Evolutionary conservation across 148 eudicot species (phyloP).

Genomic region (Salicornia ramosissima): DNA sequence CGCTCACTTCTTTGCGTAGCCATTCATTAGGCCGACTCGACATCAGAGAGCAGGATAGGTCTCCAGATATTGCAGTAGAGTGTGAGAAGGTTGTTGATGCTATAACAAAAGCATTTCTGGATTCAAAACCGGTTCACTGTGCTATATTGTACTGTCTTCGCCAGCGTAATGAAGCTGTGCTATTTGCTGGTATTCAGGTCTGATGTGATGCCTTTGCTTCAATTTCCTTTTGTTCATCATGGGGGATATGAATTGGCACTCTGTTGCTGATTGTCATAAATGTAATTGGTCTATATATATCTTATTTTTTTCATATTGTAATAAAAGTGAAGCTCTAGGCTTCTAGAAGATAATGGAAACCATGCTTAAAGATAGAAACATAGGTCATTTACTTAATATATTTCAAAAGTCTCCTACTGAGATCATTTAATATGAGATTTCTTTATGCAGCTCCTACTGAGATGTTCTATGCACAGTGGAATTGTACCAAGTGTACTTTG

Average conservation of each 20-base stretch:
- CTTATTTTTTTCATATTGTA: neutral
- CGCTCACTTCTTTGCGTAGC: conserved; percentile 53
- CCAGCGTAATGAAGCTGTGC: conserved; percentile 61
- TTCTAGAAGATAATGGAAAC: neutral
- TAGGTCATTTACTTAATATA: neutral
- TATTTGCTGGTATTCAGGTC: conserved; percentile 73
- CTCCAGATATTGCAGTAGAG: conserved; percentile 41
- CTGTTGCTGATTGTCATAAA: conserved; percentile 8
- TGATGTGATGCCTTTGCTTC: neutral
- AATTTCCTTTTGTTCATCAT: neutral
- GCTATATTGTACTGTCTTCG: conserved; percentile 83
- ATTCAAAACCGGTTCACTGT: conserved; percentile 65
- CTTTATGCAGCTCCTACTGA: conserved; percentile 59
- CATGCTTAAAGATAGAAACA: neutral
- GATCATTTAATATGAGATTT: conserved; percentile 11
- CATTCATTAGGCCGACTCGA: conserved; percentile 55
- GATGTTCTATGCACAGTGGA: conserved; percentile 75
- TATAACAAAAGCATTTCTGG: conserved; percentile 58
- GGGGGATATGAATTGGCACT: neutral
- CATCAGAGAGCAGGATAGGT: conserved; percentile 39
- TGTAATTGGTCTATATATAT: neutral
- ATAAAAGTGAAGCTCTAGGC: neutral
- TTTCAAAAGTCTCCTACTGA: neutral
- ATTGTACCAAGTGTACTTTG: conserved; percentile 59
- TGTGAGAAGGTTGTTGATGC: conserved; percentile 51